Evolutionary conservation across 805 yeast species (phyloP).

Genomic region (Saturnispora galanensis): DNA sequence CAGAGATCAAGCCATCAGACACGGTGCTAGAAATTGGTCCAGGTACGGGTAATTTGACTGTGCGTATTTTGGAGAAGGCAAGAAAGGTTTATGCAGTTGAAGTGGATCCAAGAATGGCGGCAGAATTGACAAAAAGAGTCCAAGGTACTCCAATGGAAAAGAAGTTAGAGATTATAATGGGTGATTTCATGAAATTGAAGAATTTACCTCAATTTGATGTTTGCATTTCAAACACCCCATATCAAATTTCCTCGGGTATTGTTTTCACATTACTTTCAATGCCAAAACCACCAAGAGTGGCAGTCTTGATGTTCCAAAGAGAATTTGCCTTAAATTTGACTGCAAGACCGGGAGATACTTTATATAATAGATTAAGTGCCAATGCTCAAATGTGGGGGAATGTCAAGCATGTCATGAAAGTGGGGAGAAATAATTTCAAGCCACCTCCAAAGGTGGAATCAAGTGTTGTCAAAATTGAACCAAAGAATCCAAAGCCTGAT

Average conservation of each 20-base stretch:
- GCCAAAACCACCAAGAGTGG: constrained; percentile 90
- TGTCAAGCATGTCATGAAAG: constrained; percentile 97
- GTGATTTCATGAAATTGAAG: constrained; percentile 94
- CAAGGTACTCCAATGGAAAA: constrained; percentile 93
- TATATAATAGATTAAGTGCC: constrained; percentile 88
- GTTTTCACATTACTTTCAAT: constrained; percentile 86
- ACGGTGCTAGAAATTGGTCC: constrained; percentile 96
- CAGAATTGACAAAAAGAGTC: constrained; percentile 93
- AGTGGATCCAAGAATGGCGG: constrained; percentile 99
- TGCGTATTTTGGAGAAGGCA: constrained; percentile 84
- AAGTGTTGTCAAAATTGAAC: constrained; percentile 87
- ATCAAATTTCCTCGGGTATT: constrained; percentile 93
- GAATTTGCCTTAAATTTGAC: constrained; percentile 89
- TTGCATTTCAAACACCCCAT: constrained; percentile 95
- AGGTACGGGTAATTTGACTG: constrained; percentile 97
- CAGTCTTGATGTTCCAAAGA: constrained; percentile 94
- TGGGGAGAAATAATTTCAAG: constrained; percentile 89
- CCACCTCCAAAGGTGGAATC: constrained; percentile 99
- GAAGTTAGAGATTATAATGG: constrained; percentile 82
- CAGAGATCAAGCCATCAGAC: constrained; percentile 85
- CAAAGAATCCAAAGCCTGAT: constrained; percentile 88
- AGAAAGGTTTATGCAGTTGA: constrained; percentile 92
- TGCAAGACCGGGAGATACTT: constrained; percentile 93
- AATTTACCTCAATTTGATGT: constrained; percentile 82
- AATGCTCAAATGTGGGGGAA: constrained; percentile 99